Evolutionary conservation across 192 early-diverging fungal genomes (phyloP), one percentile per base, ranked within the genome.

Genomic region (Umbelopsis sp.): DNA sequence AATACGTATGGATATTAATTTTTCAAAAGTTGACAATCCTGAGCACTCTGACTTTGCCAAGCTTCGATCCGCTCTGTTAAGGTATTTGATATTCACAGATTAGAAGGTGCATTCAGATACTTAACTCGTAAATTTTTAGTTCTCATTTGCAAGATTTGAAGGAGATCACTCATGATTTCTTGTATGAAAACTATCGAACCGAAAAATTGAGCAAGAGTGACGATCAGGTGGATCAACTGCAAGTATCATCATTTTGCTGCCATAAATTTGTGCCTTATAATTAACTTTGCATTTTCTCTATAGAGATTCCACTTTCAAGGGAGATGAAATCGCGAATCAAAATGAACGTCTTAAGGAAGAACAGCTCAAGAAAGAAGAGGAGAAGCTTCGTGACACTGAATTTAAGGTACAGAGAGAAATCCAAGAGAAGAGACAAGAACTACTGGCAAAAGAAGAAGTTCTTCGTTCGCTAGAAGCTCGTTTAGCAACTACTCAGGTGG

Each of bases 111-210:
- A 29, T 34, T 20, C 12, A 34, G 2, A 0, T n/a, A 12, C n/a
- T n/a, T 65, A 65, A 75, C 34, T 26, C 44, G 6, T 53, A 29
- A n/a, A 36, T 22, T 47, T 74, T 68, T 67, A 95, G 96, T 83
- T 97, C 96, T 71, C 98, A 99, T 76, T 89, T 99, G 74, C 94
- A 96, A 76, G 98, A 99, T 65, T 81, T 99, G 43, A 97, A 97
- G 80, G 98, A 97, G 65, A 96, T 95, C 72, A 99, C 98, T 24
- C 95, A 97, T 73, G 91, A 91, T 75, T 92, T 94, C 71, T 90
- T 98, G 73, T 99, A 99, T 79, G 94, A 97, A 75, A 90, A 93
- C 69, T 97, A 97, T 82, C 95, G 98, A 83, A 92, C 95, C 14
- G 88, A 93, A 74, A 95, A 96, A 81, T 93, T 99, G 36, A 81